phyloP scores from a whole-genome alignment of 225 moss, liverwort and hornwort genomes.

The Ulota crispa region DNA sequence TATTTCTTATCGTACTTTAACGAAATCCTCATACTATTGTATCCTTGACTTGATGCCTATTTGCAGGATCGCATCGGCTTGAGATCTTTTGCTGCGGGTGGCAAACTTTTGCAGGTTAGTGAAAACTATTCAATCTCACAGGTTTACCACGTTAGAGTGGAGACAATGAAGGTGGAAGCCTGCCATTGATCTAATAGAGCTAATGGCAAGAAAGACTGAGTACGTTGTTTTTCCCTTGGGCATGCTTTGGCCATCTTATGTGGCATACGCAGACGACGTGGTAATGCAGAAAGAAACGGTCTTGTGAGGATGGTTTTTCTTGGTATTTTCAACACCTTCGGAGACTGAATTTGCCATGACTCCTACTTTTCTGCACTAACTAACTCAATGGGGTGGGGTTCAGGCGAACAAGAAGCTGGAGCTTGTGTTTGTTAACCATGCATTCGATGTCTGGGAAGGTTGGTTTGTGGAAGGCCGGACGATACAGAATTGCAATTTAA shows the following conservation, averaged over 20 bases:
- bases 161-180: background rate
- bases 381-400: background rate
- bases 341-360: background rate
- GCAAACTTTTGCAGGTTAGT: slow-evolving; percentile 83
- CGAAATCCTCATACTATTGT: background rate
- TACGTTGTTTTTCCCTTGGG: background rate
- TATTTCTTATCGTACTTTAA: background rate
- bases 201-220: background rate
- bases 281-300: background rate
- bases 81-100: slow-evolving; percentile 93
- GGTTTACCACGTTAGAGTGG: background rate
- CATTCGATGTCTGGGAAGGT: slow-evolving; percentile 98
- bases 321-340: background rate
- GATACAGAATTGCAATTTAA: slow-evolving; percentile 82
- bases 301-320: no score
- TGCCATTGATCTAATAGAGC: background rate
- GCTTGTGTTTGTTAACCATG: slow-evolving; percentile 91
- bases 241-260: background rate
- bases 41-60: slow-evolving; percentile 8
- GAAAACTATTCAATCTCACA: background rate
- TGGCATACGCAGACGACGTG: background rate
- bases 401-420: slow-evolving; percentile 99
- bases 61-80: slow-evolving; percentile 93
- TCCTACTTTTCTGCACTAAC: background rate
- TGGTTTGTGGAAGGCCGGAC: slow-evolving; percentile 93